A percentile compares a stretch with the other conserved stretches of the same genome.
Conservation (phyloP, 257 asterid genomes). For the Orobanche coerulescens region DNA sequence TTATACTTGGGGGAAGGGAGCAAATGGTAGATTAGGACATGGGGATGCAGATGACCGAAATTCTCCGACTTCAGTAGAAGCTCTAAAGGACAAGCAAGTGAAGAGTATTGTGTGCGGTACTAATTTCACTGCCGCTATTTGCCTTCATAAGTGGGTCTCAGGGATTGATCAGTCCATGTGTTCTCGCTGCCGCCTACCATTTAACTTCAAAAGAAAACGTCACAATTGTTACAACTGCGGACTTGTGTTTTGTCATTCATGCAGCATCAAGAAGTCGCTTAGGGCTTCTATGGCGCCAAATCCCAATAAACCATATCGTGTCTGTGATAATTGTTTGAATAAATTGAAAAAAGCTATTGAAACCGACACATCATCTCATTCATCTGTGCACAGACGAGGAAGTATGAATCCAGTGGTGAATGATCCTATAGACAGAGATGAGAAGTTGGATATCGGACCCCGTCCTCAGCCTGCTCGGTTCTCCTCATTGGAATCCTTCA, state of each 20-base stretch:
- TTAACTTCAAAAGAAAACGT: constrained; percentile 86
- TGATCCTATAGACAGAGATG: constrained; percentile 48
- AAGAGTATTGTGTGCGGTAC: constrained; percentile 90
- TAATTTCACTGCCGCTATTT: constrained; percentile 75
- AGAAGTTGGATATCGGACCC: constrained; percentile 43
- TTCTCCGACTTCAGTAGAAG: constrained; percentile 69
- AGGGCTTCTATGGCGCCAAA: constrained; percentile 95
- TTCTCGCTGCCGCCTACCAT: constrained; percentile 82
- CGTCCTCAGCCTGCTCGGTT: constrained; percentile 59
- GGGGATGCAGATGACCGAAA: constrained; percentile 80
- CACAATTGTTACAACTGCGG: constrained; percentile 96
- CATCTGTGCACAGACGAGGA: constrained; percentile 56
- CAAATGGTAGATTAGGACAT: constrained; percentile 88
- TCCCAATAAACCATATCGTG: constrained; percentile 85
- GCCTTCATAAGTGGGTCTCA: constrained; percentile 91
- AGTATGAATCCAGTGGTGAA: constrained; percentile 45
- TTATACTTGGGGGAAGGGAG: constrained; percentile 95
- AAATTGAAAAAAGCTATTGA: constrained; percentile 69
- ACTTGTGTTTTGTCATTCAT: constrained; percentile 82
- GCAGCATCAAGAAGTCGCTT: constrained; percentile 87
- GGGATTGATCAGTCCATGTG: constrained; percentile 92
- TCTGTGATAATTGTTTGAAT: constrained; percentile 69
- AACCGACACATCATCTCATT: constrained; percentile 49
- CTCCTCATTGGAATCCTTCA: constrained; percentile 65
- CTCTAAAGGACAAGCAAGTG: constrained; percentile 86